Evolutionary conservation across 1,284 basidiomycete species (phyloP), one percentile per base, ranked within the genome.

Genomic region (Cryptococcus sp.): DNA sequence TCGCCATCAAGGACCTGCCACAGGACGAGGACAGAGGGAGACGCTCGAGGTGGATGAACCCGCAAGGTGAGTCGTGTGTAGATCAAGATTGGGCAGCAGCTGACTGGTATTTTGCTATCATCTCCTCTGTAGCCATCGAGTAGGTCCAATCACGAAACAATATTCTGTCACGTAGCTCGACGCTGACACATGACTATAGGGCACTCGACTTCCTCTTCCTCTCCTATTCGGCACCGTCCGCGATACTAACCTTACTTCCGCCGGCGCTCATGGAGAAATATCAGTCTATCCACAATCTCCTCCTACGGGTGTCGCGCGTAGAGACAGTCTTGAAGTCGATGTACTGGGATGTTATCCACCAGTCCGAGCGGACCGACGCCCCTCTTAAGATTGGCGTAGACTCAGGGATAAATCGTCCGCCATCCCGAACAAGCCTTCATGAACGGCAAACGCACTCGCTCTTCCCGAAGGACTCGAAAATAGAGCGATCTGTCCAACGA

Each of bases 181-280:
- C 16, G 50, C 22, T 49, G 42, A 51, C 27, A 15, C 47, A 45
- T 43, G 8, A 10, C 42, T 19, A 46, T 49, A 88, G 89, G 75
- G 90, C 91, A 8, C 77, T 93, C 42, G 91, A 93, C 75, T 94
- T 93, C 67, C 77, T 94, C 17, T 90, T 90, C 70, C 85, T 93
- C 79, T 86, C 90, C 61, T 94, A 93, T 76, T 88, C 87, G 63
- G 86, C 90, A 15, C 89, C 90, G 1, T 81, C 82, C 22, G 84
- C 89, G 0, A 79, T 93, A 41, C 83, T 86, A 48, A 81, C 86
- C 10, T 72, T 93, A 8, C 86, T 94, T 38, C 85, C 89, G 0
- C 79, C 83, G 0, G 81, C 83, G 1, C 83, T 89, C 40, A 77
- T 92, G 40, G 86, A 84, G n/a, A 93, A 92, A 73, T 93, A 93